Base-by-base conservation (phyloP, 805 yeast species). In the Candida verbasci region DNA sequence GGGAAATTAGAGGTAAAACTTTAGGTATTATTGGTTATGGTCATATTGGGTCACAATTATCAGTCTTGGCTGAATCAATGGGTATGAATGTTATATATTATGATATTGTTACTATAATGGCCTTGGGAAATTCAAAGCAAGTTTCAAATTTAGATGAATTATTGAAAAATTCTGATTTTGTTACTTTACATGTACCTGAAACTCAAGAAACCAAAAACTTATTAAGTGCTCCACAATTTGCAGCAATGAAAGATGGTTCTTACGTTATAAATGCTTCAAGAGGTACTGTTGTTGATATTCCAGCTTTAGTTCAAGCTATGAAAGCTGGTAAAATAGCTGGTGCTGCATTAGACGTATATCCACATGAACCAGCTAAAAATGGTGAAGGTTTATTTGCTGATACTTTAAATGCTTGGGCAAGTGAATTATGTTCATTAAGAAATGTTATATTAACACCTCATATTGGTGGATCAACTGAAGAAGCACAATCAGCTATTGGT, bases 1-100 rank as follows among this genome's bases (percentile, higher is more conserved):
- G 97, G 97, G 98, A 93, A 70, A 89, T 93, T 50, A 85, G 98
- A 70, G 98, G 98, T 49, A 93, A 93, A 67, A 91, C 98, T 33
- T 74, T 93, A 52, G 98, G 98, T 44, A 93, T 93, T 55, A 74
- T 93, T 26, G 98, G 98, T 50, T 93, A 93, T 56, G 98, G 98
- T 53, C 98, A 93, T 65, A 93, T 93, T 68, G 98, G 98, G 52
- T 70, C 97, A 34, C 98, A 93, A 70, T 80, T 93, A 59, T 85
- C 96, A 7, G 98, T 93, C 9, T 70, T 93, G 52, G 97, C 98
- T 34, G 98, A 93, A 73, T 78, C 97, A 30, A 80, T 93, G 80
- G 98, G 98, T 68, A 82, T 93, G 96, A 85, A 84, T 50, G 97
- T 93, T 37, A 68, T 91, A 44, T 93, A 91, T 72, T 87, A 88